Percentiles rank a stretch among this genome's conserved stretches.
Evolutionary conservation across 495 filamentous ascomycete species (phyloP).

Genomic region (Penicillium lividum): DNA sequence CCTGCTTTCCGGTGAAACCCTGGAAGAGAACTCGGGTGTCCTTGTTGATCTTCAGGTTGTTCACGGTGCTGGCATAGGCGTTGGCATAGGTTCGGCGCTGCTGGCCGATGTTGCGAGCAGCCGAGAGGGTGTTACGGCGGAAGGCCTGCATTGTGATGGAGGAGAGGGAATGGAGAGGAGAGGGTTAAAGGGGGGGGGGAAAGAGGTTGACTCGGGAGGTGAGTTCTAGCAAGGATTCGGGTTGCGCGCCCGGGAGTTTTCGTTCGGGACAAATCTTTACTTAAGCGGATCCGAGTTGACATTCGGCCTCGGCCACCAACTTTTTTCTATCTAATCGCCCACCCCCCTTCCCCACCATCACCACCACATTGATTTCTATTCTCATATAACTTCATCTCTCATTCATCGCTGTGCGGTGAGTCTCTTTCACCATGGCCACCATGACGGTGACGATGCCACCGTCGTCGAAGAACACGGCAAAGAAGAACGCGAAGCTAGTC

Average conservation of each 20-base stretch:
- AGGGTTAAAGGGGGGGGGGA: slow-evolving; percentile 17
- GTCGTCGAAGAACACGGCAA: slow-evolving; percentile 43
- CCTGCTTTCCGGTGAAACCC: slow-evolving; percentile 97
- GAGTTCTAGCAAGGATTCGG: slow-evolving; percentile 29
- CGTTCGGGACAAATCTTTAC: slow-evolving; percentile 48
- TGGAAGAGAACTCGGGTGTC: slow-evolving; percentile 96
- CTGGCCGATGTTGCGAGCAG: slow-evolving; percentile 48
- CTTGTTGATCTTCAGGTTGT: slow-evolving; percentile 88
- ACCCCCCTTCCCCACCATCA: slow-evolving; percentile 16
- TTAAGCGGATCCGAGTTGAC: slow-evolving; percentile 44
- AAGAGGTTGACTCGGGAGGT: slow-evolving; percentile 23
- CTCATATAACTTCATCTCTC: neutral
- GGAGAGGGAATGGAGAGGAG: slow-evolving; percentile 26
- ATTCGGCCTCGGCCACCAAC: slow-evolving; percentile 30
- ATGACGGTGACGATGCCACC: slow-evolving; percentile 60
- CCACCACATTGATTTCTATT: neutral
- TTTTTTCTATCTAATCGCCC: slow-evolving; percentile 31
- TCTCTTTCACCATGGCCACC: slow-evolving; percentile 56
- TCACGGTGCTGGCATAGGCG: slow-evolving; percentile 77
- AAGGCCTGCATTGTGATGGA: slow-evolving; percentile 53
- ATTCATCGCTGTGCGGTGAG: neutral
- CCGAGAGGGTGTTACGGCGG: slow-evolving; percentile 51
- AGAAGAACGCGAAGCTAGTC: slow-evolving; percentile 72
- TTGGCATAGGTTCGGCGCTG: slow-evolving; percentile 70
- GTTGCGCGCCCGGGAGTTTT: slow-evolving; percentile 39